Evolutionary conservation across 2,329 filamentous ascomycete species (phyloP).

Genomic region (Cercospora citrullina): DNA sequence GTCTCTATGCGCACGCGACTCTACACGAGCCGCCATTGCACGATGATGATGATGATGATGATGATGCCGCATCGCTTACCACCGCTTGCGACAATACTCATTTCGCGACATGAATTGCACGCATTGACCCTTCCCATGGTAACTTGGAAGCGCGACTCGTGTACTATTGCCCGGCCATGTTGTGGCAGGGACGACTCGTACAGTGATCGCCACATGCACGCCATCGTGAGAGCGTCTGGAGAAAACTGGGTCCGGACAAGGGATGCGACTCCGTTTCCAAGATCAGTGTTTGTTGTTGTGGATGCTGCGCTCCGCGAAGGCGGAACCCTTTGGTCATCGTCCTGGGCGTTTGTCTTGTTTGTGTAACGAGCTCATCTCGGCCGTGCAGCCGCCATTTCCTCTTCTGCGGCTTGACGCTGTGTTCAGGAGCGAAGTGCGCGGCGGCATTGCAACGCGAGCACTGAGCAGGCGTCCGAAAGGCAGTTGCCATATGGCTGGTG

Average conservation of each 20-base stretch:
- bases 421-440: background rate
- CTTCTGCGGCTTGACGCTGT: background rate
- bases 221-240: background rate
- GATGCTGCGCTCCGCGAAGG: background rate
- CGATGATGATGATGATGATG: background rate
- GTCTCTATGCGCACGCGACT: background rate
- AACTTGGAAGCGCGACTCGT: background rate
- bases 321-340: background rate
- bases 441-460: too few relatives aligned
- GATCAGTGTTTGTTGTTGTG: background rate
- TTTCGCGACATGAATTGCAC: background rate
- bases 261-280: background rate
- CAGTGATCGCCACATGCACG: background rate
- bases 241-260: background rate
- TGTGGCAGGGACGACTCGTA: background rate
- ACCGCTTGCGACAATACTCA: background rate
- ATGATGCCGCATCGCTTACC: background rate
- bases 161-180: background rate
- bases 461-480: background rate
- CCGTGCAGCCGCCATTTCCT: background rate
- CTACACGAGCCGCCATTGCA: background rate
- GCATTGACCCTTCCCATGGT: background rate
- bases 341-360: slow-evolving; percentile 2
- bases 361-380: background rate
- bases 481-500: background rate